Evolutionary conservation across 1,284 basidiomycete species (phyloP).

Genomic region (Rhodotorula mucilaginosa): DNA sequence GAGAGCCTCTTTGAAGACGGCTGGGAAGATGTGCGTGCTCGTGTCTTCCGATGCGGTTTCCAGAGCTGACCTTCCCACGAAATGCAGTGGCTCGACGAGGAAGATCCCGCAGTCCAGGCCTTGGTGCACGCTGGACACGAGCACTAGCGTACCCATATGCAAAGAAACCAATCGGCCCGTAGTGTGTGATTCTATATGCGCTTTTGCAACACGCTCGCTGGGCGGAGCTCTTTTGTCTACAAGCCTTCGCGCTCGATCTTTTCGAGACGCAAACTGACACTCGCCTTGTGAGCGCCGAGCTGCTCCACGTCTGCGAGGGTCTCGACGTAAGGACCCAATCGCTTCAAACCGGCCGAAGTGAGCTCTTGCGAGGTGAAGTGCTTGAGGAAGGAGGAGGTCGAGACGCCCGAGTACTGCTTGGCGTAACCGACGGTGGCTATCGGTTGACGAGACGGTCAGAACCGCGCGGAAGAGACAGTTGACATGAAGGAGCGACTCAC

Average conservation of each 20-base stretch:
- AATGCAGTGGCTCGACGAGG: conserved; percentile 12
- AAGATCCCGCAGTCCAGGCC: background rate
- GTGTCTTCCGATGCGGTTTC: fast-evolving
- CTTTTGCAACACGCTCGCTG: background rate
- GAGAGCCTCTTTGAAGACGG: conserved; percentile 48
- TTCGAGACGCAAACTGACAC: conserved; percentile 49
- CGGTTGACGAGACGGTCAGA: background rate
- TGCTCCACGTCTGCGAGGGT: conserved; percentile 93
- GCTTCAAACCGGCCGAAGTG: conserved; percentile 70
- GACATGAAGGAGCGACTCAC: conserved; percentile 40
- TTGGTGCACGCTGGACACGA: conserved; percentile 1
- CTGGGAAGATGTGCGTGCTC: conserved; percentile 22
- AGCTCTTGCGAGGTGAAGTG: conserved; percentile 96
- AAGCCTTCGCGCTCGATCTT: conserved; percentile 28
- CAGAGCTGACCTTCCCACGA: background rate
- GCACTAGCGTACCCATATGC: background rate
- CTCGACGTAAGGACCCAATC: conserved; percentile 82
- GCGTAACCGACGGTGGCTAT: conserved; percentile 60
- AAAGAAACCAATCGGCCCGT: background rate
- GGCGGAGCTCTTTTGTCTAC: conserved; percentile 4
- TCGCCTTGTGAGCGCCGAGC: conserved; percentile 80
- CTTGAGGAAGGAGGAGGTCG: conserved; percentile 96
- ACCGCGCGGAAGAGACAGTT: too few relatives aligned
- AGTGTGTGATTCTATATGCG: background rate
- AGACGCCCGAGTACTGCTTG: conserved; percentile 96